Evolutionary conservation across 73 alveolate species (phyloP), one percentile per base, ranked within the genome.

Genomic region (Paramecium octaurelia): DNA sequence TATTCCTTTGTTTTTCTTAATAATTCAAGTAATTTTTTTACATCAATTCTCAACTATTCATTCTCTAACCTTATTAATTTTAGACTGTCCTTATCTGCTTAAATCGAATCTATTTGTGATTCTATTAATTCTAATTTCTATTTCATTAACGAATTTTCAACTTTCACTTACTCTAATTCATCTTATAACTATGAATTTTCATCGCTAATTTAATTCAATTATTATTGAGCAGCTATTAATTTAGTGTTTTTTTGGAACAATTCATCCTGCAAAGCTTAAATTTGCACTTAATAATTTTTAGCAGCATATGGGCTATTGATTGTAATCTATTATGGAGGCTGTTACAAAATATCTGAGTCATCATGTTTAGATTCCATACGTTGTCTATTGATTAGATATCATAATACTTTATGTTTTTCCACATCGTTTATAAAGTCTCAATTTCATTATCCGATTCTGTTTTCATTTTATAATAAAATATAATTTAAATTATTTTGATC

Each of bases 371-470:
- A 80, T 44, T 80, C 91, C 46, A 80, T 80, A 38, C 91, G 70
- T 43, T 80, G 34, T 18, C 75, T 43, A 31, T 2, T 11, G 10
- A 16, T 31, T 43, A 10, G 21, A 21, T 20, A 44, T 48, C 21
- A 40, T 8, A 34, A 31, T 80, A 44, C 57, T 80, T 80, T 2
- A 80, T 80, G 34, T 80, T 21, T 80, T 80, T 80, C 91, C 91
- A 80, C 91, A 80, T 80, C 6, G 27, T 80, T 31, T 40, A 23
- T 40, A 80, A 35, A 23, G 91, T 46, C 29, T 80, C 91, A 11
- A 44, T 31, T 46, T 80, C 91, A 80, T 43, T 31, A 80, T 80
- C 91, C 20, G 91, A 80, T 43, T 80, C 91, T 80, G 91, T 80
- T 48, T 80, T 80, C 91, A 80, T 80, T 80, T 35, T 29, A 36